Percentiles rank a stretch among this genome's conserved stretches.
Conservation (phyloP, 148 eudicot species). For the Linanthus parryae region DNA sequence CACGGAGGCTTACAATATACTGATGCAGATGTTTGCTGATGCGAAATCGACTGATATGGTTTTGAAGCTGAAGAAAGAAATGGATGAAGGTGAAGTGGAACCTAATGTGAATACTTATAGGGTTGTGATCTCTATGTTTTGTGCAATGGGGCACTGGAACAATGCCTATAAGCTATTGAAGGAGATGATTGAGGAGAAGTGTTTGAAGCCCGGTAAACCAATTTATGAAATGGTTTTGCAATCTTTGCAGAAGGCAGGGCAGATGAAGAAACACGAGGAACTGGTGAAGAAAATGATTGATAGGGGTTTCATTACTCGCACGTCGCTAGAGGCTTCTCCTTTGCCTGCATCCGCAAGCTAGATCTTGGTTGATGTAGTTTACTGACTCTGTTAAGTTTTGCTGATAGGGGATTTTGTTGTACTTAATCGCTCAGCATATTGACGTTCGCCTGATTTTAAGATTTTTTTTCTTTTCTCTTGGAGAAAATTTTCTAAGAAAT, state of each 20-base stretch:
- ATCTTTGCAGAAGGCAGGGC: conserved; percentile 64
- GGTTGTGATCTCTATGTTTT: conserved; percentile 61
- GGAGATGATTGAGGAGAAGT: conserved; percentile 89
- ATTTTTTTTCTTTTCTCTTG: not conserved
- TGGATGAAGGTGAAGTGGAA: conserved; percentile 65
- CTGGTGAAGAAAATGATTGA: conserved; percentile 83
- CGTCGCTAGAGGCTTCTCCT: conserved; percentile 22
- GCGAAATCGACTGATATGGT: conserved; percentile 91
- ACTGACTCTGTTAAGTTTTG: too few species aligned
- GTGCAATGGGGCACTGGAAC: conserved; percentile 93
- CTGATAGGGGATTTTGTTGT: too few species aligned
- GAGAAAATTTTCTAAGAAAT: not conserved
- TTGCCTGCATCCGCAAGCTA: not conserved
- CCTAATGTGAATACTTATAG: conserved; percentile 71
- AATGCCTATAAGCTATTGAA: conserved; percentile 68
- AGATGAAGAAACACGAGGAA: conserved; percentile 85
- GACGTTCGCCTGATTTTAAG: too few species aligned
- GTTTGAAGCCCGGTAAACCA: conserved; percentile 49
- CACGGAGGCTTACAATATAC: conserved; percentile 62
- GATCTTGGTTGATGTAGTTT: not conserved
- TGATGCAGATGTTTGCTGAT: conserved; percentile 83
- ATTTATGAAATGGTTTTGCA: conserved; percentile 61
- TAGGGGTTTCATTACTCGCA: conserved; percentile 62
- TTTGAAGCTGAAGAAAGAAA: conserved; percentile 81
- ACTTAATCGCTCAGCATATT: too few species aligned